phyloP scores from a whole-genome alignment of 2,329 filamentous ascomycete genomes.

The Penicillium sp. region DNA sequence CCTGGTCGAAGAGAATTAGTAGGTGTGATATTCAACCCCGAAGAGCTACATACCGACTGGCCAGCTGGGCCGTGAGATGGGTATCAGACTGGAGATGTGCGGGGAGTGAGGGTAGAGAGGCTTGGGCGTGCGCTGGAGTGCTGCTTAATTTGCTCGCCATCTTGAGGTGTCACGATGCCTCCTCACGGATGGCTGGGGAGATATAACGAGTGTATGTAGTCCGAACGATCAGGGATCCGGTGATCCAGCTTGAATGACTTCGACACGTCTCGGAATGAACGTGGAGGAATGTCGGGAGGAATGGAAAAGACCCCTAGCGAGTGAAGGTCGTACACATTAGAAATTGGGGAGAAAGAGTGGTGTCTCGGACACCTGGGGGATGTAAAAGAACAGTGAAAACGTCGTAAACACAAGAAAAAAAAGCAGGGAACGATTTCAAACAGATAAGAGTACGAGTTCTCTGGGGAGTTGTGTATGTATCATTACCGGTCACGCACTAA shows the following conservation, averaged over 20 bases:
- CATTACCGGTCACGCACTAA: constrained; percentile 9
- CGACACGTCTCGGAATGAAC: constrained; percentile 16
- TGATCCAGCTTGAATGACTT: constrained; percentile 3
- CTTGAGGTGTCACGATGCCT: constrained; percentile 7
- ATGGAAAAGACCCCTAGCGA: constrained; percentile 19
- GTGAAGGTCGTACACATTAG: constrained; percentile 3
- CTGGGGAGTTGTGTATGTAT: constrained; percentile 1
- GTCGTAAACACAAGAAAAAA: neutral
- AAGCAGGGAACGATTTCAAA: neutral
- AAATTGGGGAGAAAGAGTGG: neutral
- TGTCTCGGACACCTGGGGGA: neutral
- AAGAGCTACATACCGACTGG: constrained; percentile 44
- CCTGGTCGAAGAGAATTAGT: constrained; percentile 57
- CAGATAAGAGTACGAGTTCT: neutral
- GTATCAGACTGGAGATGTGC: constrained; percentile 60
- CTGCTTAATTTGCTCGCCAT: constrained; percentile 46
- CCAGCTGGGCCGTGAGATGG: constrained; percentile 52
- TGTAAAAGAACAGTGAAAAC: neutral
- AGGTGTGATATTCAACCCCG: neutral
- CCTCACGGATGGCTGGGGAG: neutral
- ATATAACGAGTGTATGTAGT: constrained; percentile 9
- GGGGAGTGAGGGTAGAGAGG: constrained; percentile 84
- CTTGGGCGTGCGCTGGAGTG: constrained; percentile 66
- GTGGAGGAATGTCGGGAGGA: constrained; percentile 20
- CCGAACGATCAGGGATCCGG: neutral